These are phyloP conservation scores for Stagonosporopsis tanaceti DNA, from an alignment of 2,329 filamentous ascomycete genomes.

Conservation along the genomic window DNA sequence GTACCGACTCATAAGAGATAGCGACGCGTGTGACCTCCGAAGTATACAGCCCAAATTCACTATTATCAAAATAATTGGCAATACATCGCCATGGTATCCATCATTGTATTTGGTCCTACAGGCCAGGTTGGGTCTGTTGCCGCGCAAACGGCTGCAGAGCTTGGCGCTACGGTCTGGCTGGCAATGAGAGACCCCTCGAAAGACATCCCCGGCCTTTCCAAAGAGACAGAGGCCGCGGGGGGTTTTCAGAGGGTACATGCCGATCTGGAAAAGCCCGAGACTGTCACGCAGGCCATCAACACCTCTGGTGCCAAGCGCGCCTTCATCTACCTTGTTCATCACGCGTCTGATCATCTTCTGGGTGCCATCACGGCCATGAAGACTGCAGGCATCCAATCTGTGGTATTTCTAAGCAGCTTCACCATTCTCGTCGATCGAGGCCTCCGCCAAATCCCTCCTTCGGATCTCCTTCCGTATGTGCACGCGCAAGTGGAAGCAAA, in stretches of 20 bases:
- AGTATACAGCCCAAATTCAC: too few relatives aligned
- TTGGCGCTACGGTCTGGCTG: slow-evolving; percentile 56
- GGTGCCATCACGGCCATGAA: slow-evolving; percentile 55
- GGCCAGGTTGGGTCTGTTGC: slow-evolving; percentile 55
- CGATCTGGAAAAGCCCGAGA: slow-evolving; percentile 55
- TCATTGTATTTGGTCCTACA: slow-evolving; percentile 61
- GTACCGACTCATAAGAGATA: too few relatives aligned
- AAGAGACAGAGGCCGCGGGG: slow-evolving; percentile 38
- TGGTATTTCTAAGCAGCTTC: slow-evolving; percentile 56
- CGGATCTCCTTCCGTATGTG: slow-evolving; percentile 44
- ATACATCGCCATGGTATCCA: slow-evolving; percentile 17
- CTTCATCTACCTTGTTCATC: slow-evolving; percentile 57
- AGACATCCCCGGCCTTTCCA: slow-evolving; percentile 48
- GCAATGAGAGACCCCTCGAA: slow-evolving; percentile 59
- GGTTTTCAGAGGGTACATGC: slow-evolving; percentile 53
- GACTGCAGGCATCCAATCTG: slow-evolving; percentile 54
- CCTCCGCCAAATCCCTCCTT: slow-evolving; percentile 1
- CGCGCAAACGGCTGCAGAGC: slow-evolving; percentile 51
- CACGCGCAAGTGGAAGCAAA: slow-evolving; percentile 58
- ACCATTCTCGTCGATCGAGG: slow-evolving; percentile 36
- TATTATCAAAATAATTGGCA: not conserved
- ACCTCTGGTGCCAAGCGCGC: slow-evolving; percentile 55
- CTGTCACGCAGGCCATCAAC: slow-evolving; percentile 52
- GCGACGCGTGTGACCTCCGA: too few relatives aligned
- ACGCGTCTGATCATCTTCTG: slow-evolving; percentile 52